Conservation (phyloP, 257 asterid genomes). For the Perilla frutescens region DNA sequence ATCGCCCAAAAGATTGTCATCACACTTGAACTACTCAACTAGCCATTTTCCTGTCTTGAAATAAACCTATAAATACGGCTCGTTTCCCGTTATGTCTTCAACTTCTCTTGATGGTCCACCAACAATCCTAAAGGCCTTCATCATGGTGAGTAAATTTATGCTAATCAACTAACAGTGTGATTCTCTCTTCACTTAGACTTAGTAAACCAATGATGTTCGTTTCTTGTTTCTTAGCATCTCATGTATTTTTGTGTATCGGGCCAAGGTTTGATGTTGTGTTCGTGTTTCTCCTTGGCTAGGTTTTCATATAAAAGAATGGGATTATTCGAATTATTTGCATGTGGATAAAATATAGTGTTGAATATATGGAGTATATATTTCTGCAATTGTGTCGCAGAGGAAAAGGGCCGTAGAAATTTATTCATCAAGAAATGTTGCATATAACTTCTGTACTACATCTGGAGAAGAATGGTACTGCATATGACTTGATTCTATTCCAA, state of each 20-base stretch:
- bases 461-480: no score
- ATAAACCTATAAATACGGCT: conserved; percentile 50
- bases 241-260: background rate
- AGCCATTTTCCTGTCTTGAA: conserved; percentile 58
- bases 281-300: background rate
- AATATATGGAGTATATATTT: background rate
- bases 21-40: conserved; percentile 57
- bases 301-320: background rate
- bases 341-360: background rate
- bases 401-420: background rate
- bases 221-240: background rate
- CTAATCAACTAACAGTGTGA: no score
- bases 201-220: no score
- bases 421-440: no score
- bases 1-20: conserved; percentile 62
- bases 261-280: background rate
- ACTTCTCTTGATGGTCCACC: background rate
- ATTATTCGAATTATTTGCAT: background rate
- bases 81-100: background rate
- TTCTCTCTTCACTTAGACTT: background rate
- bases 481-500: no score
- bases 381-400: background rate
- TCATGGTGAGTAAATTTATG: no score
- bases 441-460: no score
- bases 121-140: no score